Evolutionary conservation across 805 yeast genomes (phyloP).

Genomic region (Sporopachydermia quercuum): DNA sequence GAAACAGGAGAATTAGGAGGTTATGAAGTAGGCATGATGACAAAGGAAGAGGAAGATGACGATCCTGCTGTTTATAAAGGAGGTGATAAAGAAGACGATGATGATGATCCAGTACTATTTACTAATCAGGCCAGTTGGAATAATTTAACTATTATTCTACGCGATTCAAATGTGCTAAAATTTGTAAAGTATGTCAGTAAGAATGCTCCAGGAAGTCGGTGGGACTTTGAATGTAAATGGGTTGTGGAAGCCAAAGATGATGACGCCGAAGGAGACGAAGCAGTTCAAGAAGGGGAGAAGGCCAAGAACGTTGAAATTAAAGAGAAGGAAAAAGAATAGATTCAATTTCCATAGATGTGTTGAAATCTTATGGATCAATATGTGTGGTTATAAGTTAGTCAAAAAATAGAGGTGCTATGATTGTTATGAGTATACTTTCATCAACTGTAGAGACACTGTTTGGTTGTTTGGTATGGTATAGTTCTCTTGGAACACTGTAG

Average conservation of each 20-base stretch:
- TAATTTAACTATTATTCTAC: conserved; percentile 52
- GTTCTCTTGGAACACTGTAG: too few species aligned
- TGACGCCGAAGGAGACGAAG: conserved; percentile 13
- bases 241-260: conserved; percentile 38
- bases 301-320: conserved; percentile 9
- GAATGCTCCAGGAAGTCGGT: conserved; percentile 79
- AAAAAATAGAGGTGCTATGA: too few species aligned
- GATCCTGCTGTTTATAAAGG: conserved; percentile 77
- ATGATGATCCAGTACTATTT: conserved; percentile 62
- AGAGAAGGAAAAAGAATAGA: conserved; percentile 14
- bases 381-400: too few species aligned
- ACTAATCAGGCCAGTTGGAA: conserved; percentile 81
- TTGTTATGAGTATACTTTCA: too few species aligned
- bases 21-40: conserved; percentile 75
- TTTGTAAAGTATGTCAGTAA: conserved; percentile 86
- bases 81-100: conserved; percentile 29
- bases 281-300: conserved; percentile 13
- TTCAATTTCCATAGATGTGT: too few species aligned
- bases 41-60: conserved; percentile 32
- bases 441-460: too few species aligned
- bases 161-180: conserved; percentile 79
- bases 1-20: conserved; percentile 86
- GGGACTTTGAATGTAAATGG: conserved; percentile 83
- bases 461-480: too few species aligned
- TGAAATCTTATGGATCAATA: too few species aligned